These are phyloP conservation scores for Fusarium cyanostomum DNA, from an alignment of 2,329 filamentous ascomycete species.

Conservation along the genomic window DNA sequence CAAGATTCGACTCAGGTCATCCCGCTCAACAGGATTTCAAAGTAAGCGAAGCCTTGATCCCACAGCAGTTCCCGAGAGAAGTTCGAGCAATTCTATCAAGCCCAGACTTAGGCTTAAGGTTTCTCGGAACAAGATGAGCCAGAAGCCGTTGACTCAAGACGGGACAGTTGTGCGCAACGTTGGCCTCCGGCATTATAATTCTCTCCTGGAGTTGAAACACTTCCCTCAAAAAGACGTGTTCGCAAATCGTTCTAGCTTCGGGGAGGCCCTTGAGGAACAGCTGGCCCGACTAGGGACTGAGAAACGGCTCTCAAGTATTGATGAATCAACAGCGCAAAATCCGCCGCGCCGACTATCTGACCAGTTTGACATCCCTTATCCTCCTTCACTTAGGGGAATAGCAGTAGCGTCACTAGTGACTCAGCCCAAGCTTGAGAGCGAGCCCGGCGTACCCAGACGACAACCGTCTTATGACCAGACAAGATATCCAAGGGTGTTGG, in stretches of 20 bases:
- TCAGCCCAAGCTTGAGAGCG: conserved; percentile 15
- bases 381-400: conserved; percentile 34
- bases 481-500: conserved; percentile 25
- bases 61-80: not conserved
- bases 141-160: conserved; percentile 17
- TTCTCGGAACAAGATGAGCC: conserved; percentile 44
- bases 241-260: conserved; percentile 17
- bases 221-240: conserved; percentile 25
- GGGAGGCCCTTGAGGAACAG: conserved; percentile 17
- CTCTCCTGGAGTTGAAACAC: conserved; percentile 44
- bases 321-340: conserved; percentile 17
- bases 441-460: not conserved
- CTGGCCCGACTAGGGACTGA: conserved; percentile 11
- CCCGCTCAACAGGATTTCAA: conserved; percentile 22
- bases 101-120: conserved; percentile 47
- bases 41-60: conserved; percentile 5
- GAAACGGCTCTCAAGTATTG: conserved; percentile 11
- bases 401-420: conserved; percentile 9
- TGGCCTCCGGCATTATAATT: conserved; percentile 47
- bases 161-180: conserved; percentile 32
- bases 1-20: conserved; percentile 43
- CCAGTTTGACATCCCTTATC: conserved; percentile 50
- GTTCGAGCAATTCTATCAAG: conserved; percentile 20
- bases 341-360: conserved; percentile 42
- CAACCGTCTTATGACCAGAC: not conserved